phyloP scores from a whole-genome alignment of 495 filamentous ascomycete genomes.

The Hyaloscypha bicolor region DNA sequence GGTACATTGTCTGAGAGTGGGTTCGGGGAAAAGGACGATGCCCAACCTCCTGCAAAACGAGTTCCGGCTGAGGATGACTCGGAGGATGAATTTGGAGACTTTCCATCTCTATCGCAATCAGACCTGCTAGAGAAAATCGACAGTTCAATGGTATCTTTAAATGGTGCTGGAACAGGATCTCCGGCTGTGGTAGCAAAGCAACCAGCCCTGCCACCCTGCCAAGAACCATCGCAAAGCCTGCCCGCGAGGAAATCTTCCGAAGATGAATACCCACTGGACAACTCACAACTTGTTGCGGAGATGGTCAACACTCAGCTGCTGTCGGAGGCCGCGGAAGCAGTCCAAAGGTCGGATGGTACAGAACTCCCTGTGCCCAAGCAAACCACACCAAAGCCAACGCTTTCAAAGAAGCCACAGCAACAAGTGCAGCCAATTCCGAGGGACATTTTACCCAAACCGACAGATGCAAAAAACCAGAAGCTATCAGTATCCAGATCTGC shows the following conservation, averaged over 20 bases:
- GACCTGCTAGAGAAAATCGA: conserved; percentile 28
- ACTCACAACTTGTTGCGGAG: conserved; percentile 7
- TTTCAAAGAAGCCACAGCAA: neutral
- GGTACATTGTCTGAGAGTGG: neutral
- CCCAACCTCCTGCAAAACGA: conserved; percentile 9
- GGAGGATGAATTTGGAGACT: conserved; percentile 33
- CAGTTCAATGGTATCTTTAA: conserved; percentile 19
- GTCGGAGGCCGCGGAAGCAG: conserved; percentile 23
- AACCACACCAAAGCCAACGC: neutral
- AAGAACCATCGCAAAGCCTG: conserved; percentile 4
- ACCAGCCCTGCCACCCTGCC: neutral
- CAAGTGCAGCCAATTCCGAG: neutral
- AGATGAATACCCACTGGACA: neutral
- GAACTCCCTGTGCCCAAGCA: neutral
- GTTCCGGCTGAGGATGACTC: conserved; percentile 6
- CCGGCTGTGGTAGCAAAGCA: neutral
- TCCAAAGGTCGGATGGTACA: conserved; percentile 2
- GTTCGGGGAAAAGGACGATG: neutral
- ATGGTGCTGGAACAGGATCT: neutral
- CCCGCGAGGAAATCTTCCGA: conserved; percentile 8
- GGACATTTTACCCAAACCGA: neutral
- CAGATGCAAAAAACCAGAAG: neutral
- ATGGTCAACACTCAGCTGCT: conserved; percentile 23
- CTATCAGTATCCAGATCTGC: neutral
- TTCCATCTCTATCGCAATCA: conserved; percentile 30